A percentile compares a stretch with the other conserved stretches of the same genome.
These are phyloP conservation scores for Komagataella kurtzmanii DNA, from an alignment of 805 yeast species.

Conservation along the genomic window DNA sequence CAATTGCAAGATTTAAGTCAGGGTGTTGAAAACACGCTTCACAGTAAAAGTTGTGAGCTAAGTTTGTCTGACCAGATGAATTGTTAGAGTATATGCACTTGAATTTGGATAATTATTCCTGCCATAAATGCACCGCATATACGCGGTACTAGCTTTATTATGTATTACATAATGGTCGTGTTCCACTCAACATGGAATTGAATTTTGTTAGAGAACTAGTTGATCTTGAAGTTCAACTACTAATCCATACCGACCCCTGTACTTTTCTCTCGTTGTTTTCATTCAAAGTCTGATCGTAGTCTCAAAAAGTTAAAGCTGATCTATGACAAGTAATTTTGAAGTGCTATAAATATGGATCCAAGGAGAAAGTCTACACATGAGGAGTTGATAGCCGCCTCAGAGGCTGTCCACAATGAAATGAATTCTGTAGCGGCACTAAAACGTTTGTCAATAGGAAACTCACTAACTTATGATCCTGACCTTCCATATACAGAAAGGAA, in stretches of 20 bases:
- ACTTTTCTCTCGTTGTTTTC: not conserved
- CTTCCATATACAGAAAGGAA: slow-evolving; percentile 26
- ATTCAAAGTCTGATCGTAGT: not conserved
- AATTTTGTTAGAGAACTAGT: not conserved
- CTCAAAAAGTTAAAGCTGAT: not conserved
- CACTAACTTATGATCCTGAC: slow-evolving; percentile 57
- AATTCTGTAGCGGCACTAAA: slow-evolving; percentile 63
- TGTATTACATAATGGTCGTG: not conserved
- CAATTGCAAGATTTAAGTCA: too few relatives aligned
- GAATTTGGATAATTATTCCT: not conserved
- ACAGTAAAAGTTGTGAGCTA: too few relatives aligned
- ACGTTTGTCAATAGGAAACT: slow-evolving; percentile 56
- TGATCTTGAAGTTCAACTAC: not conserved
- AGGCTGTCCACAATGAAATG: slow-evolving; percentile 63
- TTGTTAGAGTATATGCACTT: too few relatives aligned
- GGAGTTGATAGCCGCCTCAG: slow-evolving; percentile 48
- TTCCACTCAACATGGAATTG: not conserved
- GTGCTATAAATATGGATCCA: not conserved
- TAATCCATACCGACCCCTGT: not conserved
- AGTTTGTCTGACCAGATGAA: too few relatives aligned
- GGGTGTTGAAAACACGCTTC: too few relatives aligned
- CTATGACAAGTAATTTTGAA: not conserved
- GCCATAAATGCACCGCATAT: not conserved
- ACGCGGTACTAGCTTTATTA: not conserved
- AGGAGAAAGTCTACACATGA: slow-evolving; percentile 5